phyloP scores from a whole-genome alignment of 495 filamentous ascomycete genomes.

The Corynascus novoguineensis region DNA sequence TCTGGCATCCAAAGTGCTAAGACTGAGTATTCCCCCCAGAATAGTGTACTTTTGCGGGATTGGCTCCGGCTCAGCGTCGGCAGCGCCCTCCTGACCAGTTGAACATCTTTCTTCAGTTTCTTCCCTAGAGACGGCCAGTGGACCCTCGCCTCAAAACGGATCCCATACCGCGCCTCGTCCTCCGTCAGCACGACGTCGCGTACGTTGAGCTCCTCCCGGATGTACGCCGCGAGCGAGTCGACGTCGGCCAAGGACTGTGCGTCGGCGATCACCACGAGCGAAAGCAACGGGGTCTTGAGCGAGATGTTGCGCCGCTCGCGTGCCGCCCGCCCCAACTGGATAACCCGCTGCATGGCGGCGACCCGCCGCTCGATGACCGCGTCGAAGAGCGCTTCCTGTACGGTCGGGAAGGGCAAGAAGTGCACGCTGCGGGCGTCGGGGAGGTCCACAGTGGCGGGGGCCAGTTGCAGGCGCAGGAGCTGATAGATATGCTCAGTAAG shows the following conservation, averaged over 20 bases:
- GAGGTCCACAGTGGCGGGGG: conserved; percentile 51
- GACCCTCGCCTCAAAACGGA: conserved; percentile 72
- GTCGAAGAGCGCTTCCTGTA: conserved; percentile 78
- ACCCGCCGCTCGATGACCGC: conserved; percentile 74
- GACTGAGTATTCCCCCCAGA: too few species aligned
- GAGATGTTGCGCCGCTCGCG: conserved; percentile 74
- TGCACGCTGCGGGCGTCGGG: conserved; percentile 76
- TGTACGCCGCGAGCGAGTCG: conserved; percentile 48
- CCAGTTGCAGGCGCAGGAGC: conserved; percentile 61
- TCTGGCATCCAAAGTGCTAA: too few species aligned
- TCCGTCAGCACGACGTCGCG: conserved; percentile 36
- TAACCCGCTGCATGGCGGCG: conserved; percentile 79
- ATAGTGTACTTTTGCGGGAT: too few species aligned
- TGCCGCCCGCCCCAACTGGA: conserved; percentile 73
- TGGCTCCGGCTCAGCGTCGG: conserved; percentile 66
- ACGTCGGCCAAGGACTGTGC: conserved; percentile 73
- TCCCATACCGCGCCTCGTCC: conserved; percentile 72
- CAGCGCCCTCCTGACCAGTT: conserved; percentile 79
- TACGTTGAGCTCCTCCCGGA: conserved; percentile 7
- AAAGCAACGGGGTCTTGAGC: conserved; percentile 78
- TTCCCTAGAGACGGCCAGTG: conserved; percentile 89
- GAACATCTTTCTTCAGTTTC: conserved; percentile 85
- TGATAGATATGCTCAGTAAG: conserved; percentile 85
- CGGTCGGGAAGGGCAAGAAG: conserved; percentile 79
- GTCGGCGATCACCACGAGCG: conserved; percentile 79